Conservation (phyloP, 2,329 filamentous ascomycete genomes). For the Talaromyces marneffei region DNA sequence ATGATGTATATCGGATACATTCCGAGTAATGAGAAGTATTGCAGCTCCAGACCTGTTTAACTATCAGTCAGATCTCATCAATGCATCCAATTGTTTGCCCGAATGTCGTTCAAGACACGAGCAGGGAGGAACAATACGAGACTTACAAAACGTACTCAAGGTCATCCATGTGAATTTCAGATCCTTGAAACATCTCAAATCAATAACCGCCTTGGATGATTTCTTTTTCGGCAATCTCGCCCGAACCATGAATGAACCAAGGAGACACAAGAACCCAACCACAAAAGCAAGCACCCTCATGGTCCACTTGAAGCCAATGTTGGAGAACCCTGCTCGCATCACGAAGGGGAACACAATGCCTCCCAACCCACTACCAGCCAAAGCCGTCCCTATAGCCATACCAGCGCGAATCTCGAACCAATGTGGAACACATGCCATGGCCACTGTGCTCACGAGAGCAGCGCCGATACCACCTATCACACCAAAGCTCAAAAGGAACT, state of each 20-base stretch:
- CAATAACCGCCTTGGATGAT: slow-evolving; percentile 30
- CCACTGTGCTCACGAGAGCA: slow-evolving; percentile 35
- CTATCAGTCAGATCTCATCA: background rate
- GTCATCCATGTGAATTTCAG: slow-evolving; percentile 42
- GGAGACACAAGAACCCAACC: slow-evolving; percentile 27
- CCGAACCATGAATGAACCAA: slow-evolving; percentile 32
- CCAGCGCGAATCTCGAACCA: slow-evolving; percentile 38
- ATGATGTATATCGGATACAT: slow-evolving; percentile 41
- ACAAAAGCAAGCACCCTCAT: slow-evolving; percentile 36
- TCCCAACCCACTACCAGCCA: slow-evolving; percentile 36
- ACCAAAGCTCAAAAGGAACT: slow-evolving; percentile 42
- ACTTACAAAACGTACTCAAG: slow-evolving; percentile 40
- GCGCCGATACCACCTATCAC: slow-evolving; percentile 33
- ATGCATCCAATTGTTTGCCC: background rate
- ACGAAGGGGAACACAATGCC: slow-evolving; percentile 37
- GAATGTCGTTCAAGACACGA: too few relatives aligned
- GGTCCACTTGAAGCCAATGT: slow-evolving; percentile 36
- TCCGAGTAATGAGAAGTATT: slow-evolving; percentile 37
- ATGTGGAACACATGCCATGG: slow-evolving; percentile 35
- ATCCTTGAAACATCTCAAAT: slow-evolving; percentile 41
- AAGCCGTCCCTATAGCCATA: slow-evolving; percentile 36
- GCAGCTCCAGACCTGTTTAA: slow-evolving; percentile 26
- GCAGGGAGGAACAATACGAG: background rate
- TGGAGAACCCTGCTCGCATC: slow-evolving; percentile 28
- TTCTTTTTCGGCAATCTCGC: slow-evolving; percentile 31